Conservation (phyloP, 768 basidiomycete genomes). For the Russula brevipes region DNA sequence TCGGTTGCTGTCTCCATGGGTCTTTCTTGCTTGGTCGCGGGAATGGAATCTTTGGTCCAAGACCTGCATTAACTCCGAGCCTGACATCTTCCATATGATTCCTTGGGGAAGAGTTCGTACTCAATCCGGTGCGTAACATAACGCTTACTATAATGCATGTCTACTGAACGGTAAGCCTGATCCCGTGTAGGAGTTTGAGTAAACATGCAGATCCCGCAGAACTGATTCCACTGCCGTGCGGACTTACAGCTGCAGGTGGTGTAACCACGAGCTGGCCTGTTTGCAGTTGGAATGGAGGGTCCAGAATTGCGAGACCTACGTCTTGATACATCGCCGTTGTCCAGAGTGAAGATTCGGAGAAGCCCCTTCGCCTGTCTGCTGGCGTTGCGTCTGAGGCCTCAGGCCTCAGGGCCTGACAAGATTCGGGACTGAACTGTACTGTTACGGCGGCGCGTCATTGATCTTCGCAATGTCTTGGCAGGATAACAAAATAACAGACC, state of each 20-base stretch:
- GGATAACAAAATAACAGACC: background rate
- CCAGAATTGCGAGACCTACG: background rate
- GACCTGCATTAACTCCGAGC: background rate
- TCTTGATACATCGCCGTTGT: background rate
- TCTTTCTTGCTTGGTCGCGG: background rate
- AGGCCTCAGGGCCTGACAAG: no score
- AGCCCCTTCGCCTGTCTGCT: no score
- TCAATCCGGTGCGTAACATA: background rate
- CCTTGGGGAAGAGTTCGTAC: no score
- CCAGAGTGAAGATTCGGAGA: background rate
- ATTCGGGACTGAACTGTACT: background rate
- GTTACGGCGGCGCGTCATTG: no score
- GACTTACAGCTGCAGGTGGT: background rate
- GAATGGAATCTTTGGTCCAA: background rate
- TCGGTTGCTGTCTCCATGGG: background rate
- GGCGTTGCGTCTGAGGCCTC: no score
- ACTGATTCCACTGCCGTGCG: background rate
- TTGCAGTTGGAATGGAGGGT: background rate
- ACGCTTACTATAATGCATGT: no score
- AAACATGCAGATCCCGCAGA: background rate
- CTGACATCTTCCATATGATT: background rate
- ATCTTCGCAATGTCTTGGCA: background rate
- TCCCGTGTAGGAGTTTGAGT: no score
- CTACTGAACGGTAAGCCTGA: no score
- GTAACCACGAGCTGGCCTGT: background rate